A percentile compares a stretch with the other conserved stretches of the same genome.
Evolutionary conservation across 1,284 basidiomycete genomes (phyloP).

Genomic region (Irpex rosettiformis): DNA sequence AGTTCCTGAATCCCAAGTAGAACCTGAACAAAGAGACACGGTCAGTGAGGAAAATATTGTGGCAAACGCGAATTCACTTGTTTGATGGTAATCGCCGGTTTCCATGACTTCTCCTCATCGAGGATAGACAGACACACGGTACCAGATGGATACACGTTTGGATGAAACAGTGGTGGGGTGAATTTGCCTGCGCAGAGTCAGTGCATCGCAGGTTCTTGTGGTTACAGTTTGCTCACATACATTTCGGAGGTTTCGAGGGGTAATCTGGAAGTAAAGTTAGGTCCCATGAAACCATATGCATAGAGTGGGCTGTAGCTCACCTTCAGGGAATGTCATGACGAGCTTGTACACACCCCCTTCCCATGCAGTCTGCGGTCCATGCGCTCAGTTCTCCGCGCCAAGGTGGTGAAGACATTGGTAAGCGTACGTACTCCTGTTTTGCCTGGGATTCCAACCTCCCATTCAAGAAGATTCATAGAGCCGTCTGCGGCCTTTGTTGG

Average conservation of each 20-base stretch:
- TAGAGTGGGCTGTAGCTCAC: constrained; percentile 38
- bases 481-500: constrained; percentile 89
- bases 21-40: constrained; percentile 53
- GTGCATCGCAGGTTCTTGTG: constrained; percentile 11
- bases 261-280: constrained; percentile 58
- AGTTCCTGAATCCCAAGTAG: constrained; percentile 94
- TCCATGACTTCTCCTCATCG: constrained; percentile 99
- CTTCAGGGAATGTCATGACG: constrained; percentile 92
- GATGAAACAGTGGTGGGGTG: constrained; percentile 93
- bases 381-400: constrained; percentile 23
- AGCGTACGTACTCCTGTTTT: constrained; percentile 66
- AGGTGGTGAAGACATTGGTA: constrained; percentile 9
- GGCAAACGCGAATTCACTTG: constrained; percentile 61
- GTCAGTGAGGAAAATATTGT: background rate
- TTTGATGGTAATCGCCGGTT: constrained; percentile 98
- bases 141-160: constrained; percentile 98
- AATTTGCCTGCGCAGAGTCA: constrained; percentile 78
- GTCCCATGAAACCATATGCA: constrained; percentile 16
- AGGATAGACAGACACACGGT: constrained; percentile 98
- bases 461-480: constrained; percentile 94
- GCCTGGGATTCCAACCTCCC: constrained; percentile 97
- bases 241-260: constrained; percentile 94
- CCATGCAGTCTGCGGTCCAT: constrained; percentile 82
- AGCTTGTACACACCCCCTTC: constrained; percentile 95
- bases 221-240: constrained; percentile 39